Base-by-base conservation (phyloP, 192 early-diverging fungal species). In the Umbelopsis vinacea region DNA sequence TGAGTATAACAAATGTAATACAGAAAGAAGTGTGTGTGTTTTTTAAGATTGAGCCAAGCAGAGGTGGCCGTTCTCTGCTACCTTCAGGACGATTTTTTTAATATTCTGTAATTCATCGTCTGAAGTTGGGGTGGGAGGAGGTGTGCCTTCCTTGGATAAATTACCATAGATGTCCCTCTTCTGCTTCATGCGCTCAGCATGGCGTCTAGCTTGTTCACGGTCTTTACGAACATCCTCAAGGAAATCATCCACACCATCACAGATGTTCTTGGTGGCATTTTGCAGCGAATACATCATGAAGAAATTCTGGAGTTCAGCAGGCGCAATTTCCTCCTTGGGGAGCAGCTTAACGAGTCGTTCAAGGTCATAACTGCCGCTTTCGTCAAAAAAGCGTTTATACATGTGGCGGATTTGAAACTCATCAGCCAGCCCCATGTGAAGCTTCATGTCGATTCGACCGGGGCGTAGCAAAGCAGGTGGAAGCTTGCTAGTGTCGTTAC, bases 401-500 rank as follows among this genome's bases (percentile, higher is more conserved):
- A 86, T 81, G 6, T 74, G 73, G 0, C 55, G 52, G 37, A 84
- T 76, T 70, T 86, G 84, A 43, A 71, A 73, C 33, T 80, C 69
- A 33, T 83, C 76, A 0, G 84, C 81, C 70, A 83, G 79, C 17
- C 82, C 84, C 69, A 87, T 73, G 57, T 83, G 78, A 67, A 87
- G 76, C 72, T 84, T 82, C 47, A 79, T 69, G 57, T 87, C 85
- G 50, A 84, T 75, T 38, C 85, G 85, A 8, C 85, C 85, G 70
- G 85, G 85, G 29, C 85, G 83, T 46, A 85, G 74, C 43, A 87
- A 71, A 24, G 85, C 85, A 22, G 85, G 84, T 29, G 81, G 75
- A 22, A 85, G 70, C 21, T 77, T 71, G n/a, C 71, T 74, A 26
- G 83, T 77, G 29, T 80, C 74, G 60, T 87, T 87, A 52, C 79